phyloP scores from a whole-genome alignment of 1,139 yeast genomes.

The Geotrichum candidum region DNA sequence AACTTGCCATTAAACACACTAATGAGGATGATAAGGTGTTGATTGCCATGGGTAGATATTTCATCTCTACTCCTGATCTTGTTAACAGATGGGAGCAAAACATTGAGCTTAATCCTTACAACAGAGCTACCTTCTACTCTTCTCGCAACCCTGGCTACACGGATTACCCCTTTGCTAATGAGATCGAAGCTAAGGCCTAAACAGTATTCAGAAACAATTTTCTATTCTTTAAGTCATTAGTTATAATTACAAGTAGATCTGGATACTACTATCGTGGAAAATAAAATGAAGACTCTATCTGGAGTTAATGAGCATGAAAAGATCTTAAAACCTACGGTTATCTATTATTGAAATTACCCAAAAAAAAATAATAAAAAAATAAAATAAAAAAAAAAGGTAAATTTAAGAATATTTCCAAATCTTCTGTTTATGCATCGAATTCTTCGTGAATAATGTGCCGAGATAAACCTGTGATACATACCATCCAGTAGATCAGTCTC shows the following conservation, averaged over 20 bases:
- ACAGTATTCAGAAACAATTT: neutral
- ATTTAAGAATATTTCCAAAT: no score
- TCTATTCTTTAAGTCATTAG: neutral
- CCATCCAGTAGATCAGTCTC: no score
- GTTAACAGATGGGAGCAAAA: slow-evolving; percentile 1
- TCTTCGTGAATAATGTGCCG: no score
- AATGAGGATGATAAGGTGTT: slow-evolving; percentile 37
- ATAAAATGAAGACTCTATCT: neutral
- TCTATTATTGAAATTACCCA: no score
- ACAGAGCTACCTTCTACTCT: slow-evolving; percentile 5
- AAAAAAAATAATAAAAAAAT: no score
- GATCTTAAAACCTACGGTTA: no score
- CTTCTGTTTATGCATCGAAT: no score
- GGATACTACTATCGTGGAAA: neutral
- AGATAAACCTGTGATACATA: no score
- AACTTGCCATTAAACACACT: slow-evolving; percentile 26
- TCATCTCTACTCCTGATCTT: slow-evolving; percentile 8
- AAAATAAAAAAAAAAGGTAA: no score
- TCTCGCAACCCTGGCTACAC: slow-evolving; percentile 18
- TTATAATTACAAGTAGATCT: neutral
- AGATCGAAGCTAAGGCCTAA: neutral
- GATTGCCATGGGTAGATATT: slow-evolving; percentile 28
- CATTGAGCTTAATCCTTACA: neutral
- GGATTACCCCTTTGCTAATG: slow-evolving; percentile 7
- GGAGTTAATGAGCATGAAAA: neutral